Evolutionary conservation across 106 monocot genomes (phyloP), one percentile per base, ranked within the genome.

Genomic region (Dendrobium catenatum): DNA sequence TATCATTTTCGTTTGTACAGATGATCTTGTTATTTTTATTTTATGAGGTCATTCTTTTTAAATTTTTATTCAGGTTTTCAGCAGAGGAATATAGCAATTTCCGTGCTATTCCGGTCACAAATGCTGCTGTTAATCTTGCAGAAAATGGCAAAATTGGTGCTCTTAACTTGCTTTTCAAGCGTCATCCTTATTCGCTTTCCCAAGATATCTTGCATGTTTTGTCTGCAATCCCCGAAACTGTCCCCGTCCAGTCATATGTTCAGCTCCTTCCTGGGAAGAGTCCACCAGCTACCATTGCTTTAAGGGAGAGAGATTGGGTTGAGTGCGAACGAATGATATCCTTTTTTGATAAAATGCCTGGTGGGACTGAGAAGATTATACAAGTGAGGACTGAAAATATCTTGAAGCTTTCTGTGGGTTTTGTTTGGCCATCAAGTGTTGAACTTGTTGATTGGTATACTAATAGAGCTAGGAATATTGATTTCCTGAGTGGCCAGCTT

Each of bases 71-170:
- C 81, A 98, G 94, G 82, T 98, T 89, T 79, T 91, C 80, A 18
- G 67, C 82, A 70, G 81, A 87, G 79, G 94, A 93, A 86, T 98
- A 93, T 79, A 81, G 80, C 55, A 94, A 89, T 83, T 98, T 98
- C 37, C 88, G 90, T n/a, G 82, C 79, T 44, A 46, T 59, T 17
- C 83, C 91, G 64, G 80, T 98, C 13, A 68, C 55, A 46, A 79
- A 81, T 82, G 81, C 85, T 81, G 98, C 94, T 76, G 79, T 88
- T 78, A 80, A 79, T 84, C 89, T 98, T 67, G 94, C 98, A 89
- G 95, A 93, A 85, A 90, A 84, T 82, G 94, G 98, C 1, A 98
- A 93, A 89, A 93, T 98, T 80, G 98, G 98, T 31, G 98, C 98
- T 41, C 85, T 98, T 77, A 93, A 98, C 55, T 77, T 98, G 42